These are phyloP conservation scores for Lichtheimia corymbifera DNA, from an alignment of 371 early-diverging fungal species.

Conservation along the genomic window DNA sequence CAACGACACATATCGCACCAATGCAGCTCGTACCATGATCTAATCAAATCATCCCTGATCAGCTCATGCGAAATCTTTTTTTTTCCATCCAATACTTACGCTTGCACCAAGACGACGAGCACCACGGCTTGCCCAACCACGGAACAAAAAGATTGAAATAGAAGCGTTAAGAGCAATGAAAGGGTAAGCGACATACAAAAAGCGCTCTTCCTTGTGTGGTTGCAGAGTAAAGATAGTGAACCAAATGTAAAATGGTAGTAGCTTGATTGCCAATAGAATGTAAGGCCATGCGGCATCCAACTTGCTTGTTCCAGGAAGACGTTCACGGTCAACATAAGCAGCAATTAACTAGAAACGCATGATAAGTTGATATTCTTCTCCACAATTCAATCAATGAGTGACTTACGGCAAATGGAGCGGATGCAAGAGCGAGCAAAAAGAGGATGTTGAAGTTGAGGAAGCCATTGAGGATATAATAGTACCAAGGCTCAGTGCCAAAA, in stretches of 20 bases:
- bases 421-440: slow-evolving; percentile 70
- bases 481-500: slow-evolving; percentile 94
- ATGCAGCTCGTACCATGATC: slow-evolving; percentile 28
- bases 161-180: slow-evolving; percentile 81
- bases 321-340: slow-evolving; percentile 43
- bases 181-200: slow-evolving; percentile 93
- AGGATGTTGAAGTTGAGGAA: slow-evolving; percentile 86
- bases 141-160: slow-evolving; percentile 62
- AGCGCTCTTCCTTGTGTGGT: slow-evolving; percentile 97
- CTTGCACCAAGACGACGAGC: slow-evolving; percentile 36
- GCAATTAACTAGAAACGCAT: slow-evolving; percentile 26
- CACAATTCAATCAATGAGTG: not conserved
- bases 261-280: slow-evolving; percentile 52
- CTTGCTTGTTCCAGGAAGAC: slow-evolving; percentile 37
- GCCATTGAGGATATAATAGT: slow-evolving; percentile 86
- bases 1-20: slow-evolving; percentile 37
- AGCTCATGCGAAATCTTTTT: no score
- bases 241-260: slow-evolving; percentile 77
- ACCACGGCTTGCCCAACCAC: slow-evolving; percentile 36
- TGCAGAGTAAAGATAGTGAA: slow-evolving; percentile 79
- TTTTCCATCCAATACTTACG: slow-evolving; percentile 8
- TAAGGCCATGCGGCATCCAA: slow-evolving; percentile 42
- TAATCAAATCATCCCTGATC: not conserved
- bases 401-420: slow-evolving; percentile 64
- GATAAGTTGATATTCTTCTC: not conserved